phyloP scores from a whole-genome alignment of 768 basidiomycete species.

The Naematelia aurantialba region DNA sequence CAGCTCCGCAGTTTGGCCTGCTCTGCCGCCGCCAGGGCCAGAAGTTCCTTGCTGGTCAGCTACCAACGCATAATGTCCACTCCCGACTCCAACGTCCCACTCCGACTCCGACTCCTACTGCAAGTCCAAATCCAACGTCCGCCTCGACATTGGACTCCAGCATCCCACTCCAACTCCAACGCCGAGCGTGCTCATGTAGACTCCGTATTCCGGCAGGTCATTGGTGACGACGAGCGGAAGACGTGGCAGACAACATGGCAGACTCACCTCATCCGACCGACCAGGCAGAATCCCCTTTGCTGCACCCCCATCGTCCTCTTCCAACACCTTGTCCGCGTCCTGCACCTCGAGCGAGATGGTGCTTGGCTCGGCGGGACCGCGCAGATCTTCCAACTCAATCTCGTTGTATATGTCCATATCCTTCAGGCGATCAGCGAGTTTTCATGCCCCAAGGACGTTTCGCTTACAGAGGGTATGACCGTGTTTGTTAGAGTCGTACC shows the following conservation, averaged over 20 bases:
- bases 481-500: not conserved
- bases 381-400: slow-evolving; percentile 82
- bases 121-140: too few relatives aligned
- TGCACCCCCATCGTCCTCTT: slow-evolving; percentile 19
- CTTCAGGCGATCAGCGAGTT: slow-evolving; percentile 6
- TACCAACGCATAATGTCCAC: too few relatives aligned
- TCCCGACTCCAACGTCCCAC: too few relatives aligned
- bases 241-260: not conserved
- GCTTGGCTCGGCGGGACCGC: slow-evolving; percentile 61
- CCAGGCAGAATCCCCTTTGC: slow-evolving; percentile 31
- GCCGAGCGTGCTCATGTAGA: too few relatives aligned
- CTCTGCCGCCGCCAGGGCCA: not conserved
- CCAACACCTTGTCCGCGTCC: slow-evolving; percentile 61
- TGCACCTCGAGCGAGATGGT: slow-evolving; percentile 84
- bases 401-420: slow-evolving; percentile 54
- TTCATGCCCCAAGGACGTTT: not conserved
- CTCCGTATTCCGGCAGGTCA: too few relatives aligned
- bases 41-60: slow-evolving; percentile 20
- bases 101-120: too few relatives aligned
- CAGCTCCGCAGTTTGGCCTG: slow-evolving; percentile 10
- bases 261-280: slow-evolving; percentile 34
- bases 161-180: too few relatives aligned
- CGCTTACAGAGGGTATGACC: slow-evolving; percentile 53
- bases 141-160: too few relatives aligned
- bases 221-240: not conserved